A percentile compares a stretch with the other conserved stretches of the same genome.
These are phyloP conservation scores for Penicillium odoratum DNA, from an alignment of 495 filamentous ascomycete genomes.

Conservation along the genomic window DNA sequence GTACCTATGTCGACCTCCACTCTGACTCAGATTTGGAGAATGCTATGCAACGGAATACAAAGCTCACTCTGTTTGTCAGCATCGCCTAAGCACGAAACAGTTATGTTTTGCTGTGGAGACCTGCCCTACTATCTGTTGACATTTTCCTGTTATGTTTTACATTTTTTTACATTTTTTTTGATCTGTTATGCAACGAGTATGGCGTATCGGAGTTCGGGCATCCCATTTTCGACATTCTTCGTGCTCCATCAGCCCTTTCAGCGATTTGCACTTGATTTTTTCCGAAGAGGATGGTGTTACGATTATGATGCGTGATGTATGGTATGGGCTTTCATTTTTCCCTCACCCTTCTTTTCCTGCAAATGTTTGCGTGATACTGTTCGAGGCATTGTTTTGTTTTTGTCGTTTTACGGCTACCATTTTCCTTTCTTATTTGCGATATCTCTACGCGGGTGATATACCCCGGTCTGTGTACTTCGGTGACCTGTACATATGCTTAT, in stretches of 20 bases:
- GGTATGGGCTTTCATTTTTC: constrained; percentile 29
- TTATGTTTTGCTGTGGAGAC: constrained; percentile 3
- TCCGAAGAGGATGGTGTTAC: constrained; percentile 26
- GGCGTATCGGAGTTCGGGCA: constrained; percentile 33
- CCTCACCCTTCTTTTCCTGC: constrained; percentile 13
- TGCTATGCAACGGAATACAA: constrained; percentile 80
- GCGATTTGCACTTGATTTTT: constrained; percentile 20
- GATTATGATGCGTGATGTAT: constrained; percentile 32
- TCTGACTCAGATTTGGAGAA: constrained; percentile 78
- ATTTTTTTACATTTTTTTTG: constrained; percentile 19
- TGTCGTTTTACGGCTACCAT: neutral
- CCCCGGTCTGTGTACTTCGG: constrained; percentile 20
- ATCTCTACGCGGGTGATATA: constrained; percentile 13
- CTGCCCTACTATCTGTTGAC: no score
- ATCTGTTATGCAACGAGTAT: constrained; percentile 24
- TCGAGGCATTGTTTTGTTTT: neutral
- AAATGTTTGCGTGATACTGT: neutral
- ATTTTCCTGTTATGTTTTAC: neutral
- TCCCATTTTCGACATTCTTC: constrained; percentile 12
- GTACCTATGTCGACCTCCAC: constrained; percentile 68
- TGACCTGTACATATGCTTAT: constrained; percentile 31
- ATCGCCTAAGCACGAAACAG: constrained; percentile 39
- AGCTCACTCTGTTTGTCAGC: constrained; percentile 78
- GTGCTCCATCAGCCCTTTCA: constrained; percentile 21
- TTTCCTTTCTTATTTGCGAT: constrained; percentile 1